Evolutionary conservation across 2,329 filamentous ascomycete species (phyloP).

Genomic region (Claviceps spartinae): DNA sequence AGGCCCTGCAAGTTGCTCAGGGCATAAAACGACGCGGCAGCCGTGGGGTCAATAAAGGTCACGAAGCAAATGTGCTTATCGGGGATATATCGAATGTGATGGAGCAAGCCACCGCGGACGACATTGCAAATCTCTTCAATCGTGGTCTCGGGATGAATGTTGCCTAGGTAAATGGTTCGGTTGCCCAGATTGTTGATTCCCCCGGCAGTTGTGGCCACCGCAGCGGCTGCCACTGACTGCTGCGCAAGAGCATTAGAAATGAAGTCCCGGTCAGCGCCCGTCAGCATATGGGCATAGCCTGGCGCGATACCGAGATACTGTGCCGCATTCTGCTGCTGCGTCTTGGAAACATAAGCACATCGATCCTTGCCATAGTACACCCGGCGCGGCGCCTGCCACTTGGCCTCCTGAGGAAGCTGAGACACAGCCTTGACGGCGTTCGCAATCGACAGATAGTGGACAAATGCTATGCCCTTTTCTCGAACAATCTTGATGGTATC

Average conservation of each 20-base stretch:
- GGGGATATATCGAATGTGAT: slow-evolving; percentile 97
- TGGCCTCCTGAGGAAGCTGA: slow-evolving; percentile 87
- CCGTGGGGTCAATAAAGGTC: slow-evolving; percentile 96
- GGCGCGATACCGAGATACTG: slow-evolving; percentile 96
- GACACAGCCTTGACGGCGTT: slow-evolving; percentile 98
- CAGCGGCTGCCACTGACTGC: slow-evolving; percentile 92
- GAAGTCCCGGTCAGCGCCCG: slow-evolving; percentile 87
- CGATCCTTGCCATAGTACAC: slow-evolving; percentile 99
- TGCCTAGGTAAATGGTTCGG: slow-evolving; percentile 92
- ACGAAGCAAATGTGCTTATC: slow-evolving; percentile 99
- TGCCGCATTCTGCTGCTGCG: slow-evolving; percentile 96
- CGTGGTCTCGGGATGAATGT: slow-evolving; percentile 97
- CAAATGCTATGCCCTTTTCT: slow-evolving; percentile 95
- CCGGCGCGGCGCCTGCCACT: slow-evolving; percentile 89
- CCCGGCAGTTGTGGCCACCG: slow-evolving; percentile 89
- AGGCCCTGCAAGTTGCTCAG: slow-evolving; percentile 93
- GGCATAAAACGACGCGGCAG: slow-evolving; percentile 93
- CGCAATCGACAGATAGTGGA: slow-evolving; percentile 93
- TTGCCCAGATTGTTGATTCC: slow-evolving; percentile 97
- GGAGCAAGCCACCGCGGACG: slow-evolving; percentile 83
- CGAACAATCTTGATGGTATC: slow-evolving; percentile 96
- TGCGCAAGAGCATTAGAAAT: slow-evolving; percentile 94
- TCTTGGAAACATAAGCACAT: slow-evolving; percentile 98
- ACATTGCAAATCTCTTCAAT: slow-evolving; percentile 99
- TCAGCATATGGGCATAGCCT: slow-evolving; percentile 90